A percentile compares a stretch with the other conserved stretches of the same genome.
Evolutionary conservation across 768 basidiomycete species (phyloP).

Genomic region (Pisolithus marmoratus): DNA sequence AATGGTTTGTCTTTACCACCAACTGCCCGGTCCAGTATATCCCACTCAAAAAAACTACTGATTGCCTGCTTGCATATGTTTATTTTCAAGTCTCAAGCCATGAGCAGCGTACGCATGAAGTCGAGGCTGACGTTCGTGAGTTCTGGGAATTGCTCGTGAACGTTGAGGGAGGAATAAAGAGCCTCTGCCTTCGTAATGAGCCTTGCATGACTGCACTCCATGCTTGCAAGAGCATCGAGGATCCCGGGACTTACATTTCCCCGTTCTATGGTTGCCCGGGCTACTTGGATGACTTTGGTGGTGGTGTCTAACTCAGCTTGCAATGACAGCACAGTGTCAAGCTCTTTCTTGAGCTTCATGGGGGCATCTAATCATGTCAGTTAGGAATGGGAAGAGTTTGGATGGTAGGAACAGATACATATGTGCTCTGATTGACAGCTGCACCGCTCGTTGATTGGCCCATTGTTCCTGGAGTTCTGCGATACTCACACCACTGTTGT

Average conservation of each 20-base stretch:
- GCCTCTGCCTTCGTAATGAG: conserved; percentile 23
- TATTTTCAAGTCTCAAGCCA: conserved; percentile 35
- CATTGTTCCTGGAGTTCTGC: background rate
- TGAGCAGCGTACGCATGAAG: conserved; percentile 28
- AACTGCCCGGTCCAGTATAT: conserved; percentile 28
- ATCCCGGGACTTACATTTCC: background rate
- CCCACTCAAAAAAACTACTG: conserved; percentile 33
- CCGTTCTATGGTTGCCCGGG: conserved; percentile 5
- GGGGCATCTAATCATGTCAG: conserved; percentile 27
- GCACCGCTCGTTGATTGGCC: background rate
- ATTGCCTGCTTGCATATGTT: conserved; percentile 28
- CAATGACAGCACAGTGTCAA: conserved; percentile 26
- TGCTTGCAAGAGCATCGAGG: conserved; percentile 10
- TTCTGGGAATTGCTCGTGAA: conserved; percentile 28
- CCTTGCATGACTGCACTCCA: conserved; percentile 15
- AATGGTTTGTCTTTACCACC: conserved; percentile 22
- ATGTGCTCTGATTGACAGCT: conserved; percentile 6
- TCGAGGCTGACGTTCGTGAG: conserved; percentile 23
- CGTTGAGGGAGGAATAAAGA: conserved; percentile 31
- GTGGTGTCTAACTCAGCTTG: conserved; percentile 25
- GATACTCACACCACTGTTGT: background rate
- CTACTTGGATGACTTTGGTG: conserved; percentile 15
- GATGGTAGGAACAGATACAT: background rate
- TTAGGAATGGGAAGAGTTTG: conserved; percentile 1
- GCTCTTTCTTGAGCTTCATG: conserved; percentile 19